Conservation (phyloP, 805 yeast genomes). For the Metschnikowia shivogae region DNA sequence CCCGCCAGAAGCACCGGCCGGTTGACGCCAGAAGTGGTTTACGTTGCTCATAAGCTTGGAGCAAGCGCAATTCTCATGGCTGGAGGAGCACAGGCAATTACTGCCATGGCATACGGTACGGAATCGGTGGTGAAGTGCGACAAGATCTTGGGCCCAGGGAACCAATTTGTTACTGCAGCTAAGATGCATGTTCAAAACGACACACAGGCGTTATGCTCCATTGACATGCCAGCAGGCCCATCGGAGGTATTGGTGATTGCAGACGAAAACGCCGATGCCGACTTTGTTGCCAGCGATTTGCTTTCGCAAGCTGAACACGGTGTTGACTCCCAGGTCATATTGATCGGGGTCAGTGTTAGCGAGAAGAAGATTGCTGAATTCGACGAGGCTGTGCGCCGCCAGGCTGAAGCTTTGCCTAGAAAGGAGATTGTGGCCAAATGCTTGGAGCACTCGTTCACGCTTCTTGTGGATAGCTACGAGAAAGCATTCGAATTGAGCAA, state of each 20-base stretch:
- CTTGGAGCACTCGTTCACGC: conserved; percentile 84
- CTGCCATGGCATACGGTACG: conserved; percentile 99
- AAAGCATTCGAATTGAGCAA: conserved; percentile 88
- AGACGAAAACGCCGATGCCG: conserved; percentile 83
- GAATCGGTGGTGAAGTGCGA: conserved; percentile 89
- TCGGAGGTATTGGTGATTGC: conserved; percentile 96
- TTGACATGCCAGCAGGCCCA: conserved; percentile 99
- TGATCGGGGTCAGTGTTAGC: conserved; percentile 74
- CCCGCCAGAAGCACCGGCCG: conserved; percentile 86
- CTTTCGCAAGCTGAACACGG: conserved; percentile 99
- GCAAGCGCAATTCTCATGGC: conserved; percentile 88
- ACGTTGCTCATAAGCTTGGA: conserved; percentile 94
- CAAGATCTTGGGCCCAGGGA: conserved; percentile 97
- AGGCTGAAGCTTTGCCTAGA: conserved; percentile 82
- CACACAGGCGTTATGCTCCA: conserved; percentile 89
- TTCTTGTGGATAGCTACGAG: conserved; percentile 62
- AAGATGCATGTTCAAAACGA: conserved; percentile 97
- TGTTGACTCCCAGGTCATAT: conserved; percentile 92
- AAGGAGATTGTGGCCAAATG: conserved; percentile 90
- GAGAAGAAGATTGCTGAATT: conserved; percentile 58
- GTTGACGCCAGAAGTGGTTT: conserved; percentile 94
- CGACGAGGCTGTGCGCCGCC: conserved; percentile 78
- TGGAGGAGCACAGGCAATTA: conserved; percentile 99
- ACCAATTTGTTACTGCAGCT: conserved; percentile 98
- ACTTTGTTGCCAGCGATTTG: conserved; percentile 94